These are phyloP conservation scores for Setaria italica DNA, from an alignment of 202 grass and related monocot genomes.

Conservation along the genomic window DNA sequence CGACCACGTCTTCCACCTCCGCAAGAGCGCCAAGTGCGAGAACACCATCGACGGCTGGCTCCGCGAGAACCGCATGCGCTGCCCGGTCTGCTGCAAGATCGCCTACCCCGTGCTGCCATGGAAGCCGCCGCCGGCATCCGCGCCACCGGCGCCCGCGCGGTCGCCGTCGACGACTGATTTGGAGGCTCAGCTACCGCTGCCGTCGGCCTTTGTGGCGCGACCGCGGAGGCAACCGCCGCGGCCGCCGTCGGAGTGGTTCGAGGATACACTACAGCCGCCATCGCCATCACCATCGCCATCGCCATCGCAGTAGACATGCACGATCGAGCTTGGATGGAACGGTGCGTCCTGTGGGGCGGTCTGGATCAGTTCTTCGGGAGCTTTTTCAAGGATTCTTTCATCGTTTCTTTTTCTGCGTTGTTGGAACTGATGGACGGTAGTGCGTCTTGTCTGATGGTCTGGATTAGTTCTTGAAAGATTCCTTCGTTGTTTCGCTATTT, in stretches of 20 bases:
- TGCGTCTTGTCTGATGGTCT: neutral
- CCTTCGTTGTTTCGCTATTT: neutral
- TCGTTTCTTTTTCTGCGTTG: neutral
- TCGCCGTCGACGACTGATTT: neutral
- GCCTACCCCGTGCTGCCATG: neutral
- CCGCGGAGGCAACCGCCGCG: neutral
- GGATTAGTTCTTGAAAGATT: neutral
- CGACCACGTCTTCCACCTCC: constrained; percentile 6
- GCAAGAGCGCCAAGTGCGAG: neutral
- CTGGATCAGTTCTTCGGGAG: neutral
- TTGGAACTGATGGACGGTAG: neutral
- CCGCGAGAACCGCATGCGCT: neutral
- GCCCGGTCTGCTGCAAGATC: constrained; percentile 4
- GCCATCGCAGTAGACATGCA: neutral
- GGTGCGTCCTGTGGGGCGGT: neutral
- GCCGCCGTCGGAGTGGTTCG: neutral
- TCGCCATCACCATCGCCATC: too few relatives aligned
- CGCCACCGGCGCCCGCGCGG: neutral
- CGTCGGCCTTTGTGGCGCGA: too few relatives aligned
- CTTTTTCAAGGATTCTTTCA: neutral
- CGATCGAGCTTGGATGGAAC: neutral
- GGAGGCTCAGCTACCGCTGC: neutral
- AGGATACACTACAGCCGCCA: neutral
- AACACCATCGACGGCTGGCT: neutral
- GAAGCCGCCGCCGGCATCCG: neutral